Percentiles rank a stretch among this genome's conserved stretches.
phyloP scores from a whole-genome alignment of 495 filamentous ascomycete species.

The Talaromyces trachyspermus region DNA sequence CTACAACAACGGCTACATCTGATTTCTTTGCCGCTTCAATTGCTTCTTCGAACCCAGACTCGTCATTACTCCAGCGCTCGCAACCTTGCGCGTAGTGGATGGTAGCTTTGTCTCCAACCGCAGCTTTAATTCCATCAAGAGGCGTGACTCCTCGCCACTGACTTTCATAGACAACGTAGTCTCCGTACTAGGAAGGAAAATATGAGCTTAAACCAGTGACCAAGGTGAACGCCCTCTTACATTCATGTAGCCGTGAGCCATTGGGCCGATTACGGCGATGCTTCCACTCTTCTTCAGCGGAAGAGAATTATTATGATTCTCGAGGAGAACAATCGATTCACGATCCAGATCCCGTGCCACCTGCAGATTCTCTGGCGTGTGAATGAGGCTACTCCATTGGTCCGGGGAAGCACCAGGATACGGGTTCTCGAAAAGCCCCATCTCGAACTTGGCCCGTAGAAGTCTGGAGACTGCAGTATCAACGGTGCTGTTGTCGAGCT shows the following conservation, averaged over 20 bases:
- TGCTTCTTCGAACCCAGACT: slow-evolving; percentile 56
- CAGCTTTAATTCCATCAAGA: slow-evolving; percentile 55
- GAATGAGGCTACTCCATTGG: slow-evolving; percentile 47
- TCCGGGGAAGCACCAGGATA: slow-evolving; percentile 46
- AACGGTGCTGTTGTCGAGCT: slow-evolving; percentile 46
- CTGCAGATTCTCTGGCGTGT: slow-evolving; percentile 46
- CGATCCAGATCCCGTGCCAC: slow-evolving; percentile 54
- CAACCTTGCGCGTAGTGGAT: slow-evolving; percentile 62
- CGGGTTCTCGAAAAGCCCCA: slow-evolving; percentile 60
- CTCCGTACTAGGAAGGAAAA: slow-evolving; percentile 44
- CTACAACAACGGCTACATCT: slow-evolving; percentile 63
- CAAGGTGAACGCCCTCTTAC: slow-evolving; percentile 28
- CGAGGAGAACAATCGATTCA: slow-evolving; percentile 62
- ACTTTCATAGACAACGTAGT: slow-evolving; percentile 56
- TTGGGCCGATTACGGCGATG: slow-evolving; percentile 66
- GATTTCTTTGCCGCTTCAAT: slow-evolving; percentile 54
- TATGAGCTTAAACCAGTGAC: slow-evolving; percentile 7
- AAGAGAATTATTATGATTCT: slow-evolving; percentile 55
- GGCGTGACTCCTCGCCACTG: slow-evolving; percentile 58
- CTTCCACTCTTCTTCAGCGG: slow-evolving; percentile 52
- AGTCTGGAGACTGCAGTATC: slow-evolving; percentile 57
- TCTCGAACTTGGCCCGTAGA: slow-evolving; percentile 55
- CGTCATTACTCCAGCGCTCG: slow-evolving; percentile 63
- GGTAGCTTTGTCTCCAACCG: slow-evolving; percentile 42
- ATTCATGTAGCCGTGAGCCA: slow-evolving; percentile 65